Evolutionary conservation across 495 filamentous ascomycete genomes (phyloP).

Genomic region (Patellaria atrata): DNA sequence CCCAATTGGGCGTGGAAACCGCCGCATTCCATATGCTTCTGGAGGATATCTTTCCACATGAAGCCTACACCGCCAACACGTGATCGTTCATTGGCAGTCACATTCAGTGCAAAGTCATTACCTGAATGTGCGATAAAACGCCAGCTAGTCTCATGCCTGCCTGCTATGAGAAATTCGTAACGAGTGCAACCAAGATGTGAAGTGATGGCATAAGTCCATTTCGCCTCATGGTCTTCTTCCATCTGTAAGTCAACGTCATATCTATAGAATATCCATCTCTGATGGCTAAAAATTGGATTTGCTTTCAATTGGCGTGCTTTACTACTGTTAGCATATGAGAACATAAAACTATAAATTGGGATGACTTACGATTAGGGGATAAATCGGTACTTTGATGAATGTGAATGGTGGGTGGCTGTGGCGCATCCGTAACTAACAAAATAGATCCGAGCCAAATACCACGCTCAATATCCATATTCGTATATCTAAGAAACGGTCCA

Average conservation of each 20-base stretch:
- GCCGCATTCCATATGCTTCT: slow-evolving; percentile 90
- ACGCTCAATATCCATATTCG: slow-evolving; percentile 90
- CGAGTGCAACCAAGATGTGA: slow-evolving; percentile 92
- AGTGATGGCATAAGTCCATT: slow-evolving; percentile 97
- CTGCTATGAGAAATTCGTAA: slow-evolving; percentile 96
- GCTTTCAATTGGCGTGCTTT: slow-evolving; percentile 59
- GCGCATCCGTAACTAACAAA: slow-evolving; percentile 73
- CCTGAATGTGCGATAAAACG: slow-evolving; percentile 92
- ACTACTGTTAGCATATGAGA: neutral
- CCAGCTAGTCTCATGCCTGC: slow-evolving; percentile 80
- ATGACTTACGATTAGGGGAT: slow-evolving; percentile 53
- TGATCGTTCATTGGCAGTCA: slow-evolving; percentile 68
- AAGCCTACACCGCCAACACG: slow-evolving; percentile 76
- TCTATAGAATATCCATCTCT: slow-evolving; percentile 88
- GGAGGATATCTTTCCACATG: slow-evolving; percentile 98
- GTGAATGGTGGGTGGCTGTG: slow-evolving; percentile 93
- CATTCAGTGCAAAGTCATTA: slow-evolving; percentile 83
- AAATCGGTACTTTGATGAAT: slow-evolving; percentile 84
- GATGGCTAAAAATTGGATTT: slow-evolving; percentile 72
- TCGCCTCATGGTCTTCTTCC: slow-evolving; percentile 65
- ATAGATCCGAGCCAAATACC: slow-evolving; percentile 80
- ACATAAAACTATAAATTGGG: neutral
- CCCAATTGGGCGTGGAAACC: slow-evolving; percentile 91
- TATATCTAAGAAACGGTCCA: slow-evolving; percentile 86
- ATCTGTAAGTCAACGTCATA: slow-evolving; percentile 89